phyloP scores from a whole-genome alignment of 192 early-diverging fungal species.

The Physocladia obscura region DNA sequence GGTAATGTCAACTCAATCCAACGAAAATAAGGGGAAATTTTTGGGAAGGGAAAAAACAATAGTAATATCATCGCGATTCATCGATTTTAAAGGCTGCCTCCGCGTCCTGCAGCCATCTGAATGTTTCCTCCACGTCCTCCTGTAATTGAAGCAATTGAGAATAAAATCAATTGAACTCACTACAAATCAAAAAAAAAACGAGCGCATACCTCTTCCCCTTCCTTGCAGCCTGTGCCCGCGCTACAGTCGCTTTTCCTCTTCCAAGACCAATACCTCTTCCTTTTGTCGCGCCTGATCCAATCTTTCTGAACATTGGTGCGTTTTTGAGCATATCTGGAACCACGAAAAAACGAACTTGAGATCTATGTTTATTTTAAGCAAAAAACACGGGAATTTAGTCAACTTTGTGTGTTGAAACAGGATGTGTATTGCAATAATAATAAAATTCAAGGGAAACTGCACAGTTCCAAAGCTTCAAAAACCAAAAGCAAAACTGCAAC shows the following conservation, averaged over 20 bases:
- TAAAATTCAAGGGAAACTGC: too few relatives aligned
- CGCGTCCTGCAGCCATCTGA: constrained; percentile 19
- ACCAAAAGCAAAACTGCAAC: too few relatives aligned
- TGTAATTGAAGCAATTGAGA: background rate
- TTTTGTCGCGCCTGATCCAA: constrained; percentile 78
- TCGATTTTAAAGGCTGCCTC: constrained; percentile 27
- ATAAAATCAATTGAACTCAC: background rate
- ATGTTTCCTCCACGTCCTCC: constrained; percentile 19
- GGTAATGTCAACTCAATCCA: too few relatives aligned
- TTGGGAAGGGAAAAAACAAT: too few relatives aligned
- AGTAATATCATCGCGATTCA: too few relatives aligned
- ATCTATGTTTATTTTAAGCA: constrained; percentile 5
- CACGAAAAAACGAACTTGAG: constrained; percentile 82
- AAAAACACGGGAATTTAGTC: too few relatives aligned
- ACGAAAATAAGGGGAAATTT: too few relatives aligned
- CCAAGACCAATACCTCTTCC: constrained; percentile 82
- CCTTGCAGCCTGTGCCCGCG: constrained; percentile 68
- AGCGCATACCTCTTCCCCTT: background rate
- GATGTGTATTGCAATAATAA: too few relatives aligned
- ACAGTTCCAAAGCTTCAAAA: too few relatives aligned
- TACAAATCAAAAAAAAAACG: background rate
- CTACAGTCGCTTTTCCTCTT: constrained; percentile 80
- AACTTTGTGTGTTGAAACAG: too few relatives aligned
- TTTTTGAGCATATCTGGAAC: constrained; percentile 99
- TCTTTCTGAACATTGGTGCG: constrained; percentile 96